phyloP scores from a whole-genome alignment of 352 stramenopile genomes.

The Globisporangium heterothallicum region DNA sequence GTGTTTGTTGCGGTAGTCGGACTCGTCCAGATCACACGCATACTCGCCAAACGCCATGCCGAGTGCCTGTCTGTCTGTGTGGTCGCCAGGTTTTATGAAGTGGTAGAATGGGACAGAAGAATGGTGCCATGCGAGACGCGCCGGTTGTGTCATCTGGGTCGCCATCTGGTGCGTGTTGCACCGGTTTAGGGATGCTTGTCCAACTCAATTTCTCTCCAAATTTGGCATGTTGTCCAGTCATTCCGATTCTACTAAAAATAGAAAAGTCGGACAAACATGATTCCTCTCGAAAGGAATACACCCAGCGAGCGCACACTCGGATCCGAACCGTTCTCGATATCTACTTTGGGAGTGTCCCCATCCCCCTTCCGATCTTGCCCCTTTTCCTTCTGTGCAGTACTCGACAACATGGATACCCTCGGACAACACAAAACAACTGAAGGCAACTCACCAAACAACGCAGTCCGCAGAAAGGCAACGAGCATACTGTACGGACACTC shows the following conservation, averaged over 20 bases:
- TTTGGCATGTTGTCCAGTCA: no score
- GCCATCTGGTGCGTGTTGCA: background rate
- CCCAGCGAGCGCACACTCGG: no score
- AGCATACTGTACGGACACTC: no score
- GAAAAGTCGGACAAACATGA: background rate
- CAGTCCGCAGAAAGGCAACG: no score
- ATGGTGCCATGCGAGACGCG: background rate
- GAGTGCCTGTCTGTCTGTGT: background rate
- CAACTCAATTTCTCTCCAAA: background rate
- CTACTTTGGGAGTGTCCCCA: no score
- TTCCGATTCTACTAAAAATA: no score
- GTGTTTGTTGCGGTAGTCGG: conserved; percentile 8
- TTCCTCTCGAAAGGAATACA: no score
- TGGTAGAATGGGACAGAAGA: background rate
- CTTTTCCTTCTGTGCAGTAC: no score
- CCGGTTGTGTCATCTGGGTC: background rate
- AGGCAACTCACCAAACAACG: no score
- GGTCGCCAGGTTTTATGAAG: background rate
- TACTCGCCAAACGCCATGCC: conserved; percentile 29
- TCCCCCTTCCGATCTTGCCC: no score
- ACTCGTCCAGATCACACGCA: conserved; percentile 17
- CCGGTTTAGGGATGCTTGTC: background rate
- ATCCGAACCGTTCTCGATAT: no score
- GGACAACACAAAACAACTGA: background rate
- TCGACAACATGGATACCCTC: background rate